Percentiles rank a stretch among this genome's conserved stretches.
Conservation (phyloP, 2,329 filamentous ascomycete species). For the Apiospora aurea region DNA sequence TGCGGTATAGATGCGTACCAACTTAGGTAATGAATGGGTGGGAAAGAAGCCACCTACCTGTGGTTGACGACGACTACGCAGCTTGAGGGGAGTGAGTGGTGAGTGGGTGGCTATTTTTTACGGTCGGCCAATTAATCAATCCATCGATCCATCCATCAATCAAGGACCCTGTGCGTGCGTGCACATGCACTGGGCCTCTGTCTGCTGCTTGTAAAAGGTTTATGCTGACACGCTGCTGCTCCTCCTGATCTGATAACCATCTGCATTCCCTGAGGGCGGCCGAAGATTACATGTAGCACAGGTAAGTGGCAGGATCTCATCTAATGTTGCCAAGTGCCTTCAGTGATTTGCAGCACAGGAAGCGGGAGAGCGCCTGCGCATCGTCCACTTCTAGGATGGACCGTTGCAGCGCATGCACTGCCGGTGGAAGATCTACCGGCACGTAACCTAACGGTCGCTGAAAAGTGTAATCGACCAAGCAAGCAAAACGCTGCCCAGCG, state of each 20-base stretch:
- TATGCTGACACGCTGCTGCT: slow-evolving; percentile 7
- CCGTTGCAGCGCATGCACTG: neutral
- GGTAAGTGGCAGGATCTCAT: no score
- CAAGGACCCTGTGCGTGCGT: neutral
- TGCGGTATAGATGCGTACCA: neutral
- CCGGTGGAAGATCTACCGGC: slow-evolving; percentile 4
- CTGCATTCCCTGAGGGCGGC: neutral
- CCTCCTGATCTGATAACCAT: slow-evolving; percentile 1
- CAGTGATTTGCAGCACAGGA: neutral
- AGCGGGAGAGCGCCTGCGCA: neutral
- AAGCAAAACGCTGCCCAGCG: neutral
- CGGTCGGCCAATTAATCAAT: neutral
- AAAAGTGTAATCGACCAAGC: slow-evolving; percentile 2
- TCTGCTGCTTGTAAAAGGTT: neutral
- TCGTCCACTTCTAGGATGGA: neutral
- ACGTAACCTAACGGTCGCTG: slow-evolving; percentile 11
- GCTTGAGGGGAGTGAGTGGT: neutral
- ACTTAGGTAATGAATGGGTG: slow-evolving; percentile 1
- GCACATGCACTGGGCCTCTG: neutral
- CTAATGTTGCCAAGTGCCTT: no score
- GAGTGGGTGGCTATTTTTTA: neutral
- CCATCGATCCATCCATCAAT: neutral
- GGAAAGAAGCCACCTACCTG: neutral
- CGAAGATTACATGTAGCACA: neutral
- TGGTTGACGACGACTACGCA: neutral